phyloP scores from a whole-genome alignment of 495 filamentous ascomycete species.

The Xylaria intraflava region DNA sequence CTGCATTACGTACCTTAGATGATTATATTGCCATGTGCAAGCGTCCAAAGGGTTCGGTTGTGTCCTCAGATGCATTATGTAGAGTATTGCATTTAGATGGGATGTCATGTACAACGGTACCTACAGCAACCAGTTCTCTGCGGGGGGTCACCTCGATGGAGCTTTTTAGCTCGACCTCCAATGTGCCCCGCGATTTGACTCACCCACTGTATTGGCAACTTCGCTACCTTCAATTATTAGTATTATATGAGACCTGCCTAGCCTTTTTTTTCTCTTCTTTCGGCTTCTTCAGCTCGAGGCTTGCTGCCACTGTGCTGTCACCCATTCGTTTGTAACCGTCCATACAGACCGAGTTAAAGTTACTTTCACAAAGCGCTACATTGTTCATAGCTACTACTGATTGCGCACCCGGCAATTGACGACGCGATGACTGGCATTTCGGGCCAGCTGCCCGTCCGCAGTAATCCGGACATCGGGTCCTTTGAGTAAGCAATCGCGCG shows the following conservation, averaged over 20 bases:
- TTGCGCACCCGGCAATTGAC: constrained; percentile 4
- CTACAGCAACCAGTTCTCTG: not conserved
- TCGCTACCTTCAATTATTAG: no score
- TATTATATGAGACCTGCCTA: no score
- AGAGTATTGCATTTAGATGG: no score
- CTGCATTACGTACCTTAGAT: no score
- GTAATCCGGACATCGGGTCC: constrained; percentile 24
- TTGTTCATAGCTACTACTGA: no score
- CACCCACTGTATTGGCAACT: not conserved
- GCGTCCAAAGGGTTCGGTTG: no score
- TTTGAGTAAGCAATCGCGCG: constrained; percentile 21
- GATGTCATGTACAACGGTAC: no score
- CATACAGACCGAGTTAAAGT: not conserved
- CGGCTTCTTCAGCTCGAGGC: not conserved
- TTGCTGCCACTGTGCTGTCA: not conserved
- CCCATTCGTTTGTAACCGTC: not conserved
- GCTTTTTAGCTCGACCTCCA: not conserved
- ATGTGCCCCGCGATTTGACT: constrained; percentile 13
- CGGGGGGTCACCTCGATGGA: not conserved
- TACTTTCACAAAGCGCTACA: not conserved
- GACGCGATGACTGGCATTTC: constrained; percentile 18
- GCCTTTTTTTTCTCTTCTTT: not conserved
- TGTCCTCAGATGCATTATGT: no score
- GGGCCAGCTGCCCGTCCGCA: constrained; percentile 22
- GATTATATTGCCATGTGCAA: no score